Percentiles rank a stretch among this genome's conserved stretches.
Conservation (phyloP, 2,329 filamentous ascomycete genomes). For the Xylaria sp. region DNA sequence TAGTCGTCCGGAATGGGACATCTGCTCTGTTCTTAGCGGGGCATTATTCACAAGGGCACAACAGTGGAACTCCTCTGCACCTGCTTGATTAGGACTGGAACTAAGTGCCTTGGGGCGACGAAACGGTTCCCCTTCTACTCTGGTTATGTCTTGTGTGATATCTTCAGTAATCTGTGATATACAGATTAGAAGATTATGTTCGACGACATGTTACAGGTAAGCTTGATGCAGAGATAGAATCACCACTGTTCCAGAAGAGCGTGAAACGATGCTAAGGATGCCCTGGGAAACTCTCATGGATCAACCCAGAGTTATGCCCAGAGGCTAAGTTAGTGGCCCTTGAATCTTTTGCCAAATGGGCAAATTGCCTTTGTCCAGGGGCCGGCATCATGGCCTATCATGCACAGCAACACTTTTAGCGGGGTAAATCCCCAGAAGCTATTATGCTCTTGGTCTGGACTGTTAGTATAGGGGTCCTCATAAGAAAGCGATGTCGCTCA, state of each 20-base stretch:
- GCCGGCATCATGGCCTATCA: constrained; percentile 8
- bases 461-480: constrained; percentile 13
- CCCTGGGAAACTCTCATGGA: constrained; percentile 10
- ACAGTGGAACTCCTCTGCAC: constrained; percentile 18
- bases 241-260: constrained; percentile 14
- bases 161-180: not conserved
- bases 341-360: constrained; percentile 15
- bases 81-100: constrained; percentile 29
- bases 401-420: constrained; percentile 27
- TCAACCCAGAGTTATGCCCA: not conserved
- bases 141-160: not conserved
- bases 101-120: not conserved
- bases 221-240: constrained; percentile 20
- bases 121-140: constrained; percentile 10
- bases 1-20: not conserved
- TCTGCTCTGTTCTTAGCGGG: not conserved
- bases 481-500: constrained; percentile 27
- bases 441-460: constrained; percentile 1
- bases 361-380: constrained; percentile 12
- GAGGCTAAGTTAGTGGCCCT: constrained; percentile 7
- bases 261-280: constrained; percentile 19
- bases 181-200: too few species aligned
- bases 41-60: constrained; percentile 11
- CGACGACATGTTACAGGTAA: constrained; percentile 5
- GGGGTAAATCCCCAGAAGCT: constrained; percentile 14